Base-by-base conservation (phyloP, 2,329 filamentous ascomycete genomes). In the Decorospora gaudefroyi region DNA sequence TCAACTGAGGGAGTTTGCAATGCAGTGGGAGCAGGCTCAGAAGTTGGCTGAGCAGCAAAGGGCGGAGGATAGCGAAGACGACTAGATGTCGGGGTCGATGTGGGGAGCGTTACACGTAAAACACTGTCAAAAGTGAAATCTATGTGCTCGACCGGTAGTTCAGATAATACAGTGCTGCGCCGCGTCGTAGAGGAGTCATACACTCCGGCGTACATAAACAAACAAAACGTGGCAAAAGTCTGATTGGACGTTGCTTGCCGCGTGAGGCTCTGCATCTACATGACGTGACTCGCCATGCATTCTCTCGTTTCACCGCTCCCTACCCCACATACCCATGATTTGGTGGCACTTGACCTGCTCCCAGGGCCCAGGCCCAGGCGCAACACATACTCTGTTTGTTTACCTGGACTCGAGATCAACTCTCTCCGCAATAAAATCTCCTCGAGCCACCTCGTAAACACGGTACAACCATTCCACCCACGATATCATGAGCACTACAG, bases 1-100 rank as follows among this genome's bases (percentile, higher is more conserved):
- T 3, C 87, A 86, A 0, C 79, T 97, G 74, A 79, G 85, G 49
- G 90, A 95, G 71, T 77, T 78, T 59, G 74, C 75, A 4, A 65
- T 68, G 42, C 72, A 77, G 52, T 78, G 76, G 76, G 68, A 76
- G 54, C 72, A 76, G 49, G 67, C 65, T 2, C 64, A 68, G 46
- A 68, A 72, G 31, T 56, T 77, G 15, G 74, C 70, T 12, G 71
- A 73, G 55, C 59, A 70, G 42, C 69, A 72, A 47, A 59, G 62
- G 42, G 64, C 67, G 11, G 68, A 71, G 35, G 71, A 71, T 38
- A 69, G 67, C 27, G 65, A 62, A 11, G 60, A 65, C n/a, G 66
- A 69, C 18, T 67, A 65, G 48, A 33, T 12, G 12, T 8, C 18
- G 13, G 12, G 10, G n/a, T 31, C 4, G 6, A 9, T 34, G 28